Percentiles rank a stretch among this genome's conserved stretches.
phyloP scores from a whole-genome alignment of 176 grass and related monocot genomes.

The Eleusine indica region DNA sequence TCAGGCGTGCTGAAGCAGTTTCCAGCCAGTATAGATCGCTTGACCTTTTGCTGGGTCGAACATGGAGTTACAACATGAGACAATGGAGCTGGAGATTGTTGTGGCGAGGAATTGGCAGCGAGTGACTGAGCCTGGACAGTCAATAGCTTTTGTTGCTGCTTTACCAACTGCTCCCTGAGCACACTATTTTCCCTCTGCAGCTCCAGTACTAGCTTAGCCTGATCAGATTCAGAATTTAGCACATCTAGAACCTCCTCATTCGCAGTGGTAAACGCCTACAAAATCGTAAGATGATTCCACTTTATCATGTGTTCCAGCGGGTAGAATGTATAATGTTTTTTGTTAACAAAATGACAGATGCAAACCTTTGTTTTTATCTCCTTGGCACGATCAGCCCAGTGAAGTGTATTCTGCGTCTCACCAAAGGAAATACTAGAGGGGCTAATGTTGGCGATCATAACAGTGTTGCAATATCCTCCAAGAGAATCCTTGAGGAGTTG shows the following conservation, averaged over 20 bases:
- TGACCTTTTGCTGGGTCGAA: conserved; percentile 64
- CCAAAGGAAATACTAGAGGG: conserved; percentile 71
- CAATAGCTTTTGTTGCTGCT: conserved; percentile 80
- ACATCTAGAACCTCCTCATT: conserved; percentile 64
- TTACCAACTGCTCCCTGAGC: conserved; percentile 79
- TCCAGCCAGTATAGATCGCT: conserved; percentile 61
- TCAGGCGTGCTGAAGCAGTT: conserved; percentile 79
- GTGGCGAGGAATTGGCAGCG: conserved; percentile 47
- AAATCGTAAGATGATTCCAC: conserved; percentile 33
- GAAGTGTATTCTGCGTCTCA: conserved; percentile 97
- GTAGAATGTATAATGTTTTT: conserved; percentile 13
- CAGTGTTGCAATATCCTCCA: conserved; percentile 86
- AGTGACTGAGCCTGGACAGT: conserved; percentile 70
- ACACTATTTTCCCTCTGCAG: conserved; percentile 89
- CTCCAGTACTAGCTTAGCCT: conserved; percentile 80
- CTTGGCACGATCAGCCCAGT: conserved; percentile 99
- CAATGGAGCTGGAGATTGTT: conserved; percentile 43
- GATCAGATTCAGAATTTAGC: conserved; percentile 67
- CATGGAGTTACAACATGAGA: conserved; percentile 52
- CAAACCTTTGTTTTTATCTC: conserved; percentile 94
- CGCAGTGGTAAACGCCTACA: conserved; percentile 44
- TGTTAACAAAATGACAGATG: conserved; percentile 13
- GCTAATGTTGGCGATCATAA: conserved; percentile 96
- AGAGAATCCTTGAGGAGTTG: conserved; percentile 98
- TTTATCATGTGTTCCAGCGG: conserved; percentile 21